Evolutionary conservation across 768 basidiomycete genomes (phyloP).

Genomic region (Fistulinella prunicolor): DNA sequence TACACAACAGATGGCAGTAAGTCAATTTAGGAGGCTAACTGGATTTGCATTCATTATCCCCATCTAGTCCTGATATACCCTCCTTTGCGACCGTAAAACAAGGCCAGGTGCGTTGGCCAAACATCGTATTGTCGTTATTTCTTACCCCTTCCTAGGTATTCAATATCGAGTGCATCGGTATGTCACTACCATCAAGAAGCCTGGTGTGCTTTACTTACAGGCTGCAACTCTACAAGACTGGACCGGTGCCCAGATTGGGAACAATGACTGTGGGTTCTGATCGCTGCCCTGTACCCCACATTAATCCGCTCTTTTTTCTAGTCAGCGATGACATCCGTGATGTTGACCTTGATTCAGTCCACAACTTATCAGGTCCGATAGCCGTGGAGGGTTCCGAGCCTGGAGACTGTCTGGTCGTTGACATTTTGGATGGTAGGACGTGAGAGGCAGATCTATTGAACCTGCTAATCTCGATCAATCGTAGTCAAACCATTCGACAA

Average conservation of each 20-base stretch:
- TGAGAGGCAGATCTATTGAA: neutral
- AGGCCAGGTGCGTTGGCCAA: slow-evolving; percentile 42
- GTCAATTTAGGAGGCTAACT: slow-evolving; percentile 19
- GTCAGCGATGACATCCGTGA: slow-evolving; percentile 66
- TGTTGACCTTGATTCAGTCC: slow-evolving; percentile 61
- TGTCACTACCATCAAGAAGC: slow-evolving; percentile 11
- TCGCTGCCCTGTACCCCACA: neutral
- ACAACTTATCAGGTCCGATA: slow-evolving; percentile 76
- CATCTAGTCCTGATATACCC: slow-evolving; percentile 61
- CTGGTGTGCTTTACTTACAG: neutral
- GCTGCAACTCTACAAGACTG: slow-evolving; percentile 46
- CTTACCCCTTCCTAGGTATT: slow-evolving; percentile 45
- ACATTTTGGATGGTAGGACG: slow-evolving; percentile 66
- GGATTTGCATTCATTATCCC: neutral
- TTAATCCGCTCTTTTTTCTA: slow-evolving; percentile 17
- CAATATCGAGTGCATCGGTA: slow-evolving; percentile 68
- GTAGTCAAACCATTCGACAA: slow-evolving; percentile 64
- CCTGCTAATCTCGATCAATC: neutral
- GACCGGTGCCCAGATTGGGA: slow-evolving; percentile 78
- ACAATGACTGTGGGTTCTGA: slow-evolving; percentile 57
- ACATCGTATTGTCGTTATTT: neutral
- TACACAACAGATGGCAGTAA: slow-evolving; percentile 77
- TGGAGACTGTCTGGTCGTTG: slow-evolving; percentile 76
- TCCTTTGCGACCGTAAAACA: slow-evolving; percentile 58
- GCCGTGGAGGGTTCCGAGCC: slow-evolving; percentile 75